Evolutionary conservation across 257 asterid species (phyloP), one percentile per base, ranked within the genome.

Genomic region (Rehmannia glutinosa): DNA sequence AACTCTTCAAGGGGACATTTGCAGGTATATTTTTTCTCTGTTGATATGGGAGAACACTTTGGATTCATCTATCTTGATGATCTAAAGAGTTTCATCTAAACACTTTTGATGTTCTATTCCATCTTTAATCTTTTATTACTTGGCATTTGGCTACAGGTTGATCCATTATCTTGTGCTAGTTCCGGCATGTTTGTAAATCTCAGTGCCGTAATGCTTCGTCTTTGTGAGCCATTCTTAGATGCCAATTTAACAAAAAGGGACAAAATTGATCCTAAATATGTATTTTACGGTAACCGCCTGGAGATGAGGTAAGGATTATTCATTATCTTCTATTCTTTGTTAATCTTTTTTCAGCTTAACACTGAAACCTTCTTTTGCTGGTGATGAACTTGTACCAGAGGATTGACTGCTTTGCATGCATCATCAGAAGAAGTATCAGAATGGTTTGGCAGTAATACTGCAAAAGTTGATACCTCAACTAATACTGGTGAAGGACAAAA

Each of bases 171-270:
- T 42, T 83, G 88, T 81, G 99, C 99, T 63, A 94, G 99, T 82
- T 88, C 99, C 12, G 96, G 99, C 70, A 90, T 90, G 97, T 94
- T 94, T 81, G 96, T 94, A 54, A 90, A 84, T 73, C 94, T 94
- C 60, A 85, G 96, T 80, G 96, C 93, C 23, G 96, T 94, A 13
- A 85, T 90, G 96, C 92, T 94, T 74, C 90, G 81, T 51, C 87
- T 94, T 1, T 94, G 97, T 53, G 96, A 94, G 79, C 97, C 97
- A 70, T 94, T 90, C 78, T 80, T 94, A 70, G 99, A 94, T 76
- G 86, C 83, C 71, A 94, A 73, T 85, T 75, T 91, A 83, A 61
- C 96, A 8, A 94, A 87, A 71, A 86, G 86, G 77, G 96, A 88
- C 80, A 94, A 90, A 80, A 81, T 94, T 62, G 97, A 94, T 80